Evolutionary conservation across 1,139 yeast genomes (phyloP).

Genomic region (Diutina siamensis): DNA sequence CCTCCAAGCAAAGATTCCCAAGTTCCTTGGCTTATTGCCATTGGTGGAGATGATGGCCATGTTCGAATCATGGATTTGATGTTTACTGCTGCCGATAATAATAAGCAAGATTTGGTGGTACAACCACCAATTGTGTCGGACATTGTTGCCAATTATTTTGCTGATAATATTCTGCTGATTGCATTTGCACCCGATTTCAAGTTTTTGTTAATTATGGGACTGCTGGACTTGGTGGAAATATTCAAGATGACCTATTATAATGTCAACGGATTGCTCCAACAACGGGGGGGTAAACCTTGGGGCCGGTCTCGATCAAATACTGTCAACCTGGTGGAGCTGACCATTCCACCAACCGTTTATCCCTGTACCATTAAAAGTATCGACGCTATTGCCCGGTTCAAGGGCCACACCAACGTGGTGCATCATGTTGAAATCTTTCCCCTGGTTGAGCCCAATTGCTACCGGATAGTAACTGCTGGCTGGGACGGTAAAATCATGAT

Average conservation of each 20-base stretch:
- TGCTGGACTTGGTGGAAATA: conserved; percentile 47
- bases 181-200: conserved; percentile 57
- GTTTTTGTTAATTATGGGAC: conserved; percentile 46
- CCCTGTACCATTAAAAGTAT: conserved; percentile 34
- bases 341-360: conserved; percentile 8
- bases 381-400: conserved; percentile 36
- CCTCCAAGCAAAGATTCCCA: conserved; percentile 1
- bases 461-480: conserved; percentile 57
- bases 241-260: conserved; percentile 29
- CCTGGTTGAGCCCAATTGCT: conserved; percentile 17
- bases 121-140: conserved; percentile 36
- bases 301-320: conserved; percentile 11
- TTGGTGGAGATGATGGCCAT: conserved; percentile 60
- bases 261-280: conserved; percentile 9
- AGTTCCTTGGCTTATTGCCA: conserved; percentile 39
- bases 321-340: conserved; percentile 7
- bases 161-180: conserved; percentile 47
- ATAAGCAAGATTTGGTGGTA: conserved; percentile 11
- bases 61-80: conserved; percentile 44
- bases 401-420: conserved; percentile 63
- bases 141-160: conserved; percentile 51
- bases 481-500: conserved; percentile 57
- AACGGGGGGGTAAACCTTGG: neutral
- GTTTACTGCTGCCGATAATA: conserved; percentile 11
- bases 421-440: conserved; percentile 29